Percentiles rank a stretch among this genome's conserved stretches.
phyloP scores from a whole-genome alignment of 768 basidiomycete species.

The Krasilnikovozyma curviuscula region DNA sequence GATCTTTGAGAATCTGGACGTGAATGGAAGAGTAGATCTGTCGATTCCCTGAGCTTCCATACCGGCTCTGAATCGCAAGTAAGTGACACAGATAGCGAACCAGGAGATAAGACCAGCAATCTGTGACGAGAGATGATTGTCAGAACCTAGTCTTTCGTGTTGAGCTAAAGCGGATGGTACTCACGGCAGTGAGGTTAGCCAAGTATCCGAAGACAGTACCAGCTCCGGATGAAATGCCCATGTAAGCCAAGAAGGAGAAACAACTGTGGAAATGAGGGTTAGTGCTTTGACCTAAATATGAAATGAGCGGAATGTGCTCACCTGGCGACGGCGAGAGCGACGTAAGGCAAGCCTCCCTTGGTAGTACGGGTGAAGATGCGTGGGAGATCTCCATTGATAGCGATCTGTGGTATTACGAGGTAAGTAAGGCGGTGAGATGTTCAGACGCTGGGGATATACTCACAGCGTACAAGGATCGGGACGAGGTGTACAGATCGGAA shows the following conservation, averaged over 20 bases:
- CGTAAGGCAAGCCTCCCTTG: constrained; percentile 54
- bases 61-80: constrained; percentile 69
- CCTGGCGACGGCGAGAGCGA: constrained; percentile 49
- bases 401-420: too few relatives aligned
- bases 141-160: too few relatives aligned
- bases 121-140: too few relatives aligned
- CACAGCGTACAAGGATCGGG: constrained; percentile 56
- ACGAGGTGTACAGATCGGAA: constrained; percentile 74
- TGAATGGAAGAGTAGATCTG: constrained; percentile 50
- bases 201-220: constrained; percentile 61
- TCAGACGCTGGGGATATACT: too few relatives aligned
- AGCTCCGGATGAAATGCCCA: constrained; percentile 22
- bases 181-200: constrained; percentile 37
- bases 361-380: constrained; percentile 52
- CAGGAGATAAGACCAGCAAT: constrained; percentile 46
- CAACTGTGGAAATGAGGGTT: constrained; percentile 24
- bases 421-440: too few relatives aligned
- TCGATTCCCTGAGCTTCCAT: constrained; percentile 60
- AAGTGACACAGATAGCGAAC: constrained; percentile 57
- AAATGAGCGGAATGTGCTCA: constrained; percentile 34
- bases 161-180: too few relatives aligned
- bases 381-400: constrained; percentile 61
- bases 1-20: constrained; percentile 37
- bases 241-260: constrained; percentile 16
- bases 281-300: constrained; percentile 61